phyloP scores from a whole-genome alignment of 2,329 filamentous ascomycete species.

The Huntiella decipiens region DNA sequence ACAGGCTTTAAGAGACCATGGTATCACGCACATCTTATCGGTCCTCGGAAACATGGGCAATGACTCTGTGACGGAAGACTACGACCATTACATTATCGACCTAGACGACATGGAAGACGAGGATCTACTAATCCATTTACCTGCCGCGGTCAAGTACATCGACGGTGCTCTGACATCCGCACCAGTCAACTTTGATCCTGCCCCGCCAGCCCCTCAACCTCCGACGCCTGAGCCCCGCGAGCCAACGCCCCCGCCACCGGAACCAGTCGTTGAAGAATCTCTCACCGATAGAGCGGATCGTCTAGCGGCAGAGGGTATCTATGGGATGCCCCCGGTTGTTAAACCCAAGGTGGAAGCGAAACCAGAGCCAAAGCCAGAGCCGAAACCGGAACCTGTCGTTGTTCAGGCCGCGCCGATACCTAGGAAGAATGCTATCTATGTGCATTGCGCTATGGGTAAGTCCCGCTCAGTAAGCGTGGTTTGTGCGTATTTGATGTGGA shows the following conservation, averaged over 20 bases:
- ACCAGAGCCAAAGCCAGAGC: constrained; percentile 1
- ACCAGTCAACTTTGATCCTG: constrained; percentile 2
- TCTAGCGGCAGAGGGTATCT: constrained; percentile 5
- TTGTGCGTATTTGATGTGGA: constrained; percentile 68
- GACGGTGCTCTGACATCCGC: constrained; percentile 41
- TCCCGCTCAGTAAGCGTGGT: constrained; percentile 75
- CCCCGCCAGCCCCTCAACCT: background rate
- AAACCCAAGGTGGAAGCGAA: background rate
- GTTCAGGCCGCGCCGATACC: background rate
- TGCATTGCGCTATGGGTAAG: constrained; percentile 82
- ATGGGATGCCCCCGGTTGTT: background rate
- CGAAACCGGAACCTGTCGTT: constrained; percentile 1
- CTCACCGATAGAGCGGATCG: constrained; percentile 7
- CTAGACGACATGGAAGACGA: constrained; percentile 84
- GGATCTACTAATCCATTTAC: constrained; percentile 66
- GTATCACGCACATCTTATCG: constrained; percentile 83
- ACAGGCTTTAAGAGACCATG: constrained; percentile 47
- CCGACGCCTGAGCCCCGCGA: background rate
- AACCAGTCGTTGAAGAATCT: constrained; percentile 1
- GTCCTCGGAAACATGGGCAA: constrained; percentile 33
- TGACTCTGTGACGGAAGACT: constrained; percentile 22
- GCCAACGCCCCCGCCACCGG: background rate
- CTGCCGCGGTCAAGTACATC: constrained; percentile 65
- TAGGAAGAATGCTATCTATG: constrained; percentile 26
- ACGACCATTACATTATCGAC: constrained; percentile 59